These are phyloP conservation scores for Geranium brycei DNA, from an alignment of 345 rosid genomes.

Conservation along the genomic window DNA sequence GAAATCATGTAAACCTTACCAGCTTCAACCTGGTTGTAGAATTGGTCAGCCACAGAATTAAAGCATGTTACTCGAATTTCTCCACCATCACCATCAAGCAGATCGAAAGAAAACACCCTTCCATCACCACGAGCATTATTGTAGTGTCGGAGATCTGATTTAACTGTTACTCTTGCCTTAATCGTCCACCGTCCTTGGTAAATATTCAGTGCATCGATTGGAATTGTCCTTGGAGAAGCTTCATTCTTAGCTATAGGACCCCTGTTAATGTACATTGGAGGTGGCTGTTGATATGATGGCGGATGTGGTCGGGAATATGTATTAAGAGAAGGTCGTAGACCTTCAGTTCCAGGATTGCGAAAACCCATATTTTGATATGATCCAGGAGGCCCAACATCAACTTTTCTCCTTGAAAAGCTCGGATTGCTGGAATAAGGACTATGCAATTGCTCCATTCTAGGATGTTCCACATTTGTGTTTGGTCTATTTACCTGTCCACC, in stretches of 20 bases:
- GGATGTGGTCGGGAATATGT: constrained; percentile 19
- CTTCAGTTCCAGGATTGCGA: constrained; percentile 30
- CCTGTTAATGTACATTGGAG: constrained; percentile 47
- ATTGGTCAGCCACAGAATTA: constrained; percentile 71
- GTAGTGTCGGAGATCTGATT: constrained; percentile 61
- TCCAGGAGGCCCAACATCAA: constrained; percentile 23
- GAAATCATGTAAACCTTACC: constrained; percentile 76
- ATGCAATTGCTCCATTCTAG: neutral
- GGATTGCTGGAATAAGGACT: constrained; percentile 15
- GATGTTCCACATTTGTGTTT: neutral
- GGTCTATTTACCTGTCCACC: neutral
- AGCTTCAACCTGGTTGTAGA: constrained; percentile 58
- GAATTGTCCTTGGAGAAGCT: constrained; percentile 56
- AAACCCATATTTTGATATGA: constrained; percentile 21
- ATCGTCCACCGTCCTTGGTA: constrained; percentile 83
- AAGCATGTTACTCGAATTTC: constrained; percentile 88
- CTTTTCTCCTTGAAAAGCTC: constrained; percentile 23
- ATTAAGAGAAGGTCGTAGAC: constrained; percentile 21
- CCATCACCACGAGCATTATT: constrained; percentile 75
- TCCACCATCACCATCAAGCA: constrained; percentile 81
- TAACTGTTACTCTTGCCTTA: constrained; percentile 79
- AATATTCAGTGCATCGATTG: constrained; percentile 71
- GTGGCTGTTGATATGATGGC: constrained; percentile 35
- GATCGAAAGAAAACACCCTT: constrained; percentile 78
- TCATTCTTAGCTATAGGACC: constrained; percentile 61